Evolutionary conservation across 768 basidiomycete genomes (phyloP), one percentile per base, ranked within the genome.

Genomic region (Hemileccinum impolitum): DNA sequence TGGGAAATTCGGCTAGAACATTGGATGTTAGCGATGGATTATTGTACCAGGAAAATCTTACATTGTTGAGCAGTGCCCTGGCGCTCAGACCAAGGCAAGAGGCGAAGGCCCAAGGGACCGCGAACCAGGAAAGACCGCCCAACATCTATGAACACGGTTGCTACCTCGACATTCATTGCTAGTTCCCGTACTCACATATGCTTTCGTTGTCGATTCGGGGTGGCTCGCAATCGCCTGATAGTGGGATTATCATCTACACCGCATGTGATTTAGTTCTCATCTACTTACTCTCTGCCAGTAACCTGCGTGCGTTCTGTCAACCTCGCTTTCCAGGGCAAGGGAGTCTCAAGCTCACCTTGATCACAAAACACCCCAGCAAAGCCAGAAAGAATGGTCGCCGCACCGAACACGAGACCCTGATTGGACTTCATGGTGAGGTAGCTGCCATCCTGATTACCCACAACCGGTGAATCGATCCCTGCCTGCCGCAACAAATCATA

Each of bases 381-480:
- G 6, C 77, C 74, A 44, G 71, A 70, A 18, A 68, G 47, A 23
- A 75, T 63, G 2, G 62, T 64, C 6, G 69, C 65, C 17, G 69
- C 68, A 45, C 73, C 74, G 38, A 75, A 74, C 12, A 75, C 69
- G 18, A 76, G 58, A 6, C 70, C 74, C 48, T 73, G 69, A 37
- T 74, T 70, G 14, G 77, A 78, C 53, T 78, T 78, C 75, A 82
- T 76, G 0, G 81, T 82, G 30, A 80, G 50, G 54, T 81, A 82
- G 44, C 75, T 77, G 6, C 81, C 78, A 14, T 71, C 66, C 37
- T 70, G 53, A 52, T 80, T 82, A 8, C 80, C 79, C 0, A 50
- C 51, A 0, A 81, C 78, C 0, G 80, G 80, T 1, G 63, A 61
- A n/a, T 72, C 69, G 3, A 62, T 47, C 1, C 70, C 73, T 3